phyloP scores from a whole-genome alignment of 306 rosid species.

The Lithocarpus polystachyus region DNA sequence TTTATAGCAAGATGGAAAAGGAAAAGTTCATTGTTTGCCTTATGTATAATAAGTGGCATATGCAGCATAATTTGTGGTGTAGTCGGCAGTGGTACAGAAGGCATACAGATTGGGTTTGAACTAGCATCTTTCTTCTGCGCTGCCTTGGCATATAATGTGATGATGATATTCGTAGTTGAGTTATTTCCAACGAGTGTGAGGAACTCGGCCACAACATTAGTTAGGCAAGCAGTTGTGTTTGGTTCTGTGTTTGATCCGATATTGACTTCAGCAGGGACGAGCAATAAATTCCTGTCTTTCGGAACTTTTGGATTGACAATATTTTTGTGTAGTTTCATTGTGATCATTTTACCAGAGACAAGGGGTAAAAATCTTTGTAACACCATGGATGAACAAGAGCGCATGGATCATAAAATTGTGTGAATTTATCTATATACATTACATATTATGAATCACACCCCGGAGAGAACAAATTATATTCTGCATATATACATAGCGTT shows the following conservation, averaged over 20 bases:
- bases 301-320: slow-evolving; percentile 25
- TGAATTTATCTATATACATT: too few relatives aligned
- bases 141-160: slow-evolving; percentile 22
- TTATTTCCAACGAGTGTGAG: slow-evolving; percentile 51
- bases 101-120: slow-evolving; percentile 16
- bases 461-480: too few relatives aligned
- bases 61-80: slow-evolving; percentile 26
- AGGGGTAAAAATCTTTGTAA: slow-evolving; percentile 30
- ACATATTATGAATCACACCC: too few relatives aligned
- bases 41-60: slow-evolving; percentile 15
- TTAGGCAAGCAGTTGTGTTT: slow-evolving; percentile 32
- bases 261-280: slow-evolving; percentile 31
- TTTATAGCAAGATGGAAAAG: slow-evolving; percentile 8
- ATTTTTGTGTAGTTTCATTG: slow-evolving; percentile 7
- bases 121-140: slow-evolving; percentile 35
- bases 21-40: slow-evolving; percentile 12
- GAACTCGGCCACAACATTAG: slow-evolving; percentile 38
- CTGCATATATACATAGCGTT: too few relatives aligned
- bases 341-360: slow-evolving; percentile 29
- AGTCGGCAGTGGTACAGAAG: neutral
- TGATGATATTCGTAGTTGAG: slow-evolving; percentile 36
- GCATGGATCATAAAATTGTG: neutral
- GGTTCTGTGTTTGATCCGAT: slow-evolving; percentile 28
- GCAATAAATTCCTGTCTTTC: slow-evolving; percentile 16
- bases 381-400: slow-evolving; percentile 41